Evolutionary conservation across 2,329 filamentous ascomycete genomes (phyloP).

Genomic region (Cercospora zeina): DNA sequence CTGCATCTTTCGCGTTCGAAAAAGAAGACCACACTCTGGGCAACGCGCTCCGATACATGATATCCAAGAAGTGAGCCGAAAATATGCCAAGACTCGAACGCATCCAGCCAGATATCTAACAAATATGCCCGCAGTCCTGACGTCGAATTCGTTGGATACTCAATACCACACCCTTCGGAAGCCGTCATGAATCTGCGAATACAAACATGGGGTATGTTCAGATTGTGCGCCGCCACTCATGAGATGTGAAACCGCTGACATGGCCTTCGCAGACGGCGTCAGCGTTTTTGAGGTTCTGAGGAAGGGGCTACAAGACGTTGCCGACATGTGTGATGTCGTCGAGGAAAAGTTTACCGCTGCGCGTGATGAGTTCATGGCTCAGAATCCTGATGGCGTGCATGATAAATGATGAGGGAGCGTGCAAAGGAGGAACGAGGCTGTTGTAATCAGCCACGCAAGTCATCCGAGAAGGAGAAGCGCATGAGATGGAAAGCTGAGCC

Average conservation of each 20-base stretch:
- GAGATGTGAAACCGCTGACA: not conserved
- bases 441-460: slow-evolving; percentile 44
- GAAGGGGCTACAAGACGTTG: slow-evolving; percentile 84
- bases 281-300: slow-evolving; percentile 82
- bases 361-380: slow-evolving; percentile 60
- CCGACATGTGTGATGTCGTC: slow-evolving; percentile 90
- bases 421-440: not conserved
- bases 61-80: slow-evolving; percentile 91
- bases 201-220: slow-evolving; percentile 83
- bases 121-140: slow-evolving; percentile 64
- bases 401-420: slow-evolving; percentile 18
- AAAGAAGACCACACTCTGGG: slow-evolving; percentile 94
- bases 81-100: not conserved
- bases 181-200: slow-evolving; percentile 96
- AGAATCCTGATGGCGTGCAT: slow-evolving; percentile 33
- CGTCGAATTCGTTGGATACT: slow-evolving; percentile 97
- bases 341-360: slow-evolving; percentile 80
- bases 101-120: slow-evolving; percentile 12
- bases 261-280: slow-evolving; percentile 62
- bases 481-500: slow-evolving; percentile 36
- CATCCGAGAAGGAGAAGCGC: slow-evolving; percentile 49
- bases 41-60: slow-evolving; percentile 89
- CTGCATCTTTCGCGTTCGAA: slow-evolving; percentile 91
- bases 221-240: not conserved
- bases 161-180: slow-evolving; percentile 95